Evolutionary conservation across 2,329 filamentous ascomycete genomes (phyloP).

Genomic region (Exophiala spinifera): DNA sequence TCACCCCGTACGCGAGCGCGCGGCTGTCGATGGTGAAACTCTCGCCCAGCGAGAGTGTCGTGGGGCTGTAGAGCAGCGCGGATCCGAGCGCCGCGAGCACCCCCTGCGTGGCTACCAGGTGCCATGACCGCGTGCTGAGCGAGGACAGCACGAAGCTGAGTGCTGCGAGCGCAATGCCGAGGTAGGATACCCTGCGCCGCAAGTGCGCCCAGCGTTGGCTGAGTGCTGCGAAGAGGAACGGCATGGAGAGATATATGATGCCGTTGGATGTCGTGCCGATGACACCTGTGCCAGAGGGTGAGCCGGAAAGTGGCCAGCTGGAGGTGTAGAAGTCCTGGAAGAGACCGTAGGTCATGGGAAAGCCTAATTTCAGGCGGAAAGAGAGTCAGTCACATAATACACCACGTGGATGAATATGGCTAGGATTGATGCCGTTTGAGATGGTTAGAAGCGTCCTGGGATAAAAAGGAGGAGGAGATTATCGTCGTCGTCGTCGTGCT

Average conservation of each 20-base stretch:
- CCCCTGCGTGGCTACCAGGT: slow-evolving; percentile 44
- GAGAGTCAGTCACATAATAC: too few relatives aligned
- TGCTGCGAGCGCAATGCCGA: slow-evolving; percentile 39
- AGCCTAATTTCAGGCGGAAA: slow-evolving; percentile 11
- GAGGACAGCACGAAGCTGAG: slow-evolving; percentile 40
- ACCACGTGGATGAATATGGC: too few relatives aligned
- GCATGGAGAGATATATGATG: slow-evolving; percentile 48
- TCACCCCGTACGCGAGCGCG: slow-evolving; percentile 52
- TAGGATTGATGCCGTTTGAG: too few relatives aligned
- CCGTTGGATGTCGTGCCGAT: slow-evolving; percentile 44
- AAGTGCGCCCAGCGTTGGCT: slow-evolving; percentile 37
- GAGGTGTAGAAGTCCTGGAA: slow-evolving; percentile 46
- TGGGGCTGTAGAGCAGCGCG: slow-evolving; percentile 48
- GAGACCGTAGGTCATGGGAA: slow-evolving; percentile 33
- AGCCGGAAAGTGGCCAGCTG: slow-evolving; percentile 2
- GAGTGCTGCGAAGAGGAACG: slow-evolving; percentile 39
- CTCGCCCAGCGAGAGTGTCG: slow-evolving; percentile 51
- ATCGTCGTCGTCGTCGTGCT: too few relatives aligned
- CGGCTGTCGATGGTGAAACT: slow-evolving; percentile 51
- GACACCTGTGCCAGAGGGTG: slow-evolving; percentile 39
- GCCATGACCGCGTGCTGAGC: slow-evolving; percentile 42
- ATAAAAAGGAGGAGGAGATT: too few relatives aligned
- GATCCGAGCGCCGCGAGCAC: slow-evolving; percentile 49
- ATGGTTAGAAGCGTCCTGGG: too few relatives aligned
- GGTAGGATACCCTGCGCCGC: slow-evolving; percentile 35